phyloP scores from a whole-genome alignment of 2,329 filamentous ascomycete genomes.

The Dendryphion nanum region DNA sequence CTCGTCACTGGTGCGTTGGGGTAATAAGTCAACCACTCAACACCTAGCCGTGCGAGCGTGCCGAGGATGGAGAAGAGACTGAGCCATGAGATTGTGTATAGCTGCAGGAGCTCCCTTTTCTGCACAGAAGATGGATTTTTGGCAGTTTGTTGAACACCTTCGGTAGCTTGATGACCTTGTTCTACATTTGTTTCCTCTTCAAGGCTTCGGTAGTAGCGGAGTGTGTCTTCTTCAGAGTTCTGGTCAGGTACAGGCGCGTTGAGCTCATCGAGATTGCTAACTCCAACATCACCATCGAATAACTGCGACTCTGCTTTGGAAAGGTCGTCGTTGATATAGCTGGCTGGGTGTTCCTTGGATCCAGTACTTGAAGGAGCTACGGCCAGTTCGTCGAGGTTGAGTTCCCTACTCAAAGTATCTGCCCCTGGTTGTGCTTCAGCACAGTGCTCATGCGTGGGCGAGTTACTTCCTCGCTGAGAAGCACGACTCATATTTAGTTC shows the following conservation, averaged over 20 bases:
- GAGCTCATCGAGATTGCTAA: constrained; percentile 25
- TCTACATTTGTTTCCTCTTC: constrained; percentile 3
- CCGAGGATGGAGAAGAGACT: constrained; percentile 83
- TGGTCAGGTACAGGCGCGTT: constrained; percentile 44
- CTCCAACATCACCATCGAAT: no score
- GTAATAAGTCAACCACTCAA: constrained; percentile 78
- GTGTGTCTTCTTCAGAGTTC: constrained; percentile 44
- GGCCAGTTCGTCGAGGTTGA: no score
- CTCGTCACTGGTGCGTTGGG: constrained; percentile 73
- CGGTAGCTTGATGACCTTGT: constrained; percentile 1
- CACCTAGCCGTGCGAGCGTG: constrained; percentile 76
- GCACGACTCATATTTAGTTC: no score
- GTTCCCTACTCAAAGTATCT: no score
- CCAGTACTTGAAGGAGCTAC: no score
- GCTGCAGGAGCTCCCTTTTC: constrained; percentile 12
- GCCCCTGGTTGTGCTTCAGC: no score
- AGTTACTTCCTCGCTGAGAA: no score
- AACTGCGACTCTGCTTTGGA: no score
- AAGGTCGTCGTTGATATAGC: no score
- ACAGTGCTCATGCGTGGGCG: no score
- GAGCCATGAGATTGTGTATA: constrained; percentile 74
- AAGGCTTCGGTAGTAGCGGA: constrained; percentile 18
- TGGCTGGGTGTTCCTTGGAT: no score
- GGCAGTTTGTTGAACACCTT: constrained; percentile 2
- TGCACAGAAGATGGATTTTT: background rate